phyloP scores from a whole-genome alignment of 768 basidiomycete species.

The Leccinum variicolor region DNA sequence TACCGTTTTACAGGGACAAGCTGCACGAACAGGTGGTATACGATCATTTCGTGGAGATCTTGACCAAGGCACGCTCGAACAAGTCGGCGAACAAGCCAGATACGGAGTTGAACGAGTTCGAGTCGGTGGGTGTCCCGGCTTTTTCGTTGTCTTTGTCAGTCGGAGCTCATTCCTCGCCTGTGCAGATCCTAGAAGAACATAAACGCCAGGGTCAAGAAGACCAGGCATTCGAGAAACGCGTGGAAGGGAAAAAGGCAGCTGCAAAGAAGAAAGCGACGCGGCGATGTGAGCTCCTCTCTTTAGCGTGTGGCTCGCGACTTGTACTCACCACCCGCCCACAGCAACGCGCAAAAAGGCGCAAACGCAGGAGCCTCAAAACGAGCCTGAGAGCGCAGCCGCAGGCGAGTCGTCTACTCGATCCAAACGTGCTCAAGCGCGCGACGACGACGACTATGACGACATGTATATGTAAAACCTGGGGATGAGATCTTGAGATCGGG shows the following conservation, averaged over 20 bases:
- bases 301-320: background rate
- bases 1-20: slow-evolving; percentile 95
- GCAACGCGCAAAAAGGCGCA: slow-evolving; percentile 31
- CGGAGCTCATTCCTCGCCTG: background rate
- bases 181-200: slow-evolving; percentile 80
- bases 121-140: slow-evolving; percentile 49
- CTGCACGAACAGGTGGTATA: slow-evolving; percentile 85
- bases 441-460: slow-evolving; percentile 22
- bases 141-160: background rate
- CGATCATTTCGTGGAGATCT: slow-evolving; percentile 80
- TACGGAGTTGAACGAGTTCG: slow-evolving; percentile 92
- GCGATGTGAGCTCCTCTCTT: slow-evolving; percentile 32
- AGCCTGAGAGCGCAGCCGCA: background rate
- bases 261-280: slow-evolving; percentile 70
- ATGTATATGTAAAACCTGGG: slow-evolving; percentile 20
- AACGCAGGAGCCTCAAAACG: slow-evolving; percentile 17
- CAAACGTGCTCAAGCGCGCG: slow-evolving; percentile 4
- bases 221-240: slow-evolving; percentile 83
- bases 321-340: background rate
- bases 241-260: slow-evolving; percentile 75
- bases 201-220: slow-evolving; percentile 87
- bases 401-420: slow-evolving; percentile 3
- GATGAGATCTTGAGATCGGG: background rate
- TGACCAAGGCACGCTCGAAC: slow-evolving; percentile 88
- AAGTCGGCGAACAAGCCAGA: slow-evolving; percentile 93